Evolutionary conservation across 192 early-diverging fungal genomes (phyloP).

Genomic region (Phlyctochytrium planicorne): DNA sequence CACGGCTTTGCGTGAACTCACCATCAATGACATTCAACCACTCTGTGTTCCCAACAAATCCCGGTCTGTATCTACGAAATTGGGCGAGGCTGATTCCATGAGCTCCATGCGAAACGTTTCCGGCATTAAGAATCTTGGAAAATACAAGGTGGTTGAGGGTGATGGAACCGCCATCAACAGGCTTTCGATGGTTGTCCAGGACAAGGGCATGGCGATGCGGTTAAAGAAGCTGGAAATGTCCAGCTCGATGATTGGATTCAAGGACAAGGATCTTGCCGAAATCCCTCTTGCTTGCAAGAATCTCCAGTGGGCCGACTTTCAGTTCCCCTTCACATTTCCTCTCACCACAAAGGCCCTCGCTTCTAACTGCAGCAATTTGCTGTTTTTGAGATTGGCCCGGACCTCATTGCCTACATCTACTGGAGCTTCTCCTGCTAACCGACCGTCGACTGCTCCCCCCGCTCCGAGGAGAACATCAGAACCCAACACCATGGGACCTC

Average conservation of each 20-base stretch:
- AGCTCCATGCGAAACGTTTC: neutral
- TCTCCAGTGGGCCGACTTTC: slow-evolving; percentile 50
- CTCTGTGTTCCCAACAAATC: too few relatives aligned
- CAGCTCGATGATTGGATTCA: slow-evolving; percentile 30
- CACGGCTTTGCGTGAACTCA: slow-evolving; percentile 33
- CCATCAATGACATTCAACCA: slow-evolving; percentile 39
- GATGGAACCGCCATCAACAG: slow-evolving; percentile 18
- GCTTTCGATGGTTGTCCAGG: slow-evolving; percentile 29
- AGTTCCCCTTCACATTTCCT: slow-evolving; percentile 46
- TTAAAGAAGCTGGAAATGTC: slow-evolving; percentile 44
- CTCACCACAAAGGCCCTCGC: slow-evolving; percentile 29
- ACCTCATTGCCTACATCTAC: slow-evolving; percentile 8
- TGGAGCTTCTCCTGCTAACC: neutral
- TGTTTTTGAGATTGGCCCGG: slow-evolving; percentile 39
- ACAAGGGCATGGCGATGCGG: slow-evolving; percentile 16
- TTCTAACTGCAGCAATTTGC: slow-evolving; percentile 25
- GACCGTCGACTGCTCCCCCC: neutral
- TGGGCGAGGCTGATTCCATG: neutral
- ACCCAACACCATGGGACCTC: neutral
- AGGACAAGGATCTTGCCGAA: slow-evolving; percentile 30
- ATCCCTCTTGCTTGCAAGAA: slow-evolving; percentile 25
- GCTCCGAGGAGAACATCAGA: too few relatives aligned
- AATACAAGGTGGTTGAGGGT: neutral
- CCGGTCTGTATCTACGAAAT: neutral
- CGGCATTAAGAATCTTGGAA: neutral